Evolutionary conservation across 1,139 yeast genomes (phyloP).

Genomic region (Entelexis paramagnoliae): DNA sequence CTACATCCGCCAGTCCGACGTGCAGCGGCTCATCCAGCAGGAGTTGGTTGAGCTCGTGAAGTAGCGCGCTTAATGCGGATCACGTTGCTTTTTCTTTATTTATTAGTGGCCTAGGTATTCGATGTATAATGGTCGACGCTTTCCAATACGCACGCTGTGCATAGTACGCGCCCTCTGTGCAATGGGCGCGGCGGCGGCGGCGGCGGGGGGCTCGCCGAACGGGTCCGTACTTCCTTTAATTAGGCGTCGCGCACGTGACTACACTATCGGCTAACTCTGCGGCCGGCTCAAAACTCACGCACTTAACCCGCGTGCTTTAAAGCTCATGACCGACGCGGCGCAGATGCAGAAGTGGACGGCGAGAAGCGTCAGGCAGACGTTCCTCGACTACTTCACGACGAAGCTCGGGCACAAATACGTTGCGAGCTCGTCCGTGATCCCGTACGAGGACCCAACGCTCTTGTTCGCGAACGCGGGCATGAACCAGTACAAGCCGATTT

Average conservation of each 20-base stretch:
- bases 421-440: conserved; percentile 89
- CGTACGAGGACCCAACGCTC: conserved; percentile 94
- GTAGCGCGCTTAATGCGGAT: no score
- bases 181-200: no score
- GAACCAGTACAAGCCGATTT: conserved; percentile 97
- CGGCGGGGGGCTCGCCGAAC: no score
- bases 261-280: background rate
- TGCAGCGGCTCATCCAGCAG: conserved; percentile 85
- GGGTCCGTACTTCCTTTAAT: no score
- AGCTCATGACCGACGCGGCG: conserved; percentile 5
- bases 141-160: no score
- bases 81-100: no score
- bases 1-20: conserved; percentile 87
- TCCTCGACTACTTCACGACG: conserved; percentile 62
- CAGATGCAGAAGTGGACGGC: conserved; percentile 23
- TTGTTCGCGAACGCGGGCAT: conserved; percentile 96
- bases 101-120: no score
- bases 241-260: background rate
- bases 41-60: conserved; percentile 76
- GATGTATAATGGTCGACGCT: no score
- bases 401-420: conserved; percentile 62
- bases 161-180: no score
- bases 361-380: conserved; percentile 65
- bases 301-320: background rate
- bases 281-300: background rate